These are phyloP conservation scores for Cordyceps pruinosa DNA, from an alignment of 2,329 filamentous ascomycete genomes.

Conservation along the genomic window DNA sequence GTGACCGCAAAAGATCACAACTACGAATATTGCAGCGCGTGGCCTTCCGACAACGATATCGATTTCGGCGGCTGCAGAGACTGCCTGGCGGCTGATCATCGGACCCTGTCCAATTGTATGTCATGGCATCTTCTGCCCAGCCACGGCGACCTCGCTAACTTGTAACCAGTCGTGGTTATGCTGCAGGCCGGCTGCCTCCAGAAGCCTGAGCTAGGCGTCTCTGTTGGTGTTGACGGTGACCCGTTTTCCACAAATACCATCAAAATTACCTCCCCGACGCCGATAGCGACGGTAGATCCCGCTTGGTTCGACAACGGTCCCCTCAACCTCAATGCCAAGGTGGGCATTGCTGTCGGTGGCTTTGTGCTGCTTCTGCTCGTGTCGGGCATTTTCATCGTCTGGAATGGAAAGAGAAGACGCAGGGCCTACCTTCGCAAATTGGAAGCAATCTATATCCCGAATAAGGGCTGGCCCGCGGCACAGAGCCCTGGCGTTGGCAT, in stretches of 20 bases:
- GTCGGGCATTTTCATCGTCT: constrained; percentile 47
- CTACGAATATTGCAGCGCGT: constrained; percentile 49
- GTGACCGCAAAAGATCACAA: constrained; percentile 36
- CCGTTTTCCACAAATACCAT: constrained; percentile 44
- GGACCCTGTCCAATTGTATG: constrained; percentile 49
- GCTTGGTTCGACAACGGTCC: constrained; percentile 37
- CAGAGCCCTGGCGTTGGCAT: constrained; percentile 20
- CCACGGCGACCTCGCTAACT: constrained; percentile 17
- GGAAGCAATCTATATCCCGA: constrained; percentile 30
- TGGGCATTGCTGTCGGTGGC: constrained; percentile 50
- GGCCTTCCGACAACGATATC: constrained; percentile 32
- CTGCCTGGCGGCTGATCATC: constrained; percentile 37
- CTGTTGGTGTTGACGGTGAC: constrained; percentile 43
- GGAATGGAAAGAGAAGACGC: constrained; percentile 49
- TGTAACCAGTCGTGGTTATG: constrained; percentile 36
- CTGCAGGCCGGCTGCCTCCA: constrained; percentile 52
- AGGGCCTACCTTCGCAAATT: constrained; percentile 44
- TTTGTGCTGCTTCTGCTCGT: constrained; percentile 41
- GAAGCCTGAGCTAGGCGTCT: constrained; percentile 38
- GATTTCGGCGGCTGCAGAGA: constrained; percentile 36
- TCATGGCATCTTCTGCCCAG: constrained; percentile 4
- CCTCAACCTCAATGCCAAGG: constrained; percentile 47
- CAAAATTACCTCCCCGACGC: constrained; percentile 43
- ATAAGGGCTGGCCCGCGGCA: constrained; percentile 36
- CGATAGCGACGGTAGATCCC: constrained; percentile 32